A percentile compares a stretch with the other conserved stretches of the same genome.
Evolutionary conservation across 2,329 filamentous ascomycete species (phyloP).

Genomic region (Botrytis deweyae): DNA sequence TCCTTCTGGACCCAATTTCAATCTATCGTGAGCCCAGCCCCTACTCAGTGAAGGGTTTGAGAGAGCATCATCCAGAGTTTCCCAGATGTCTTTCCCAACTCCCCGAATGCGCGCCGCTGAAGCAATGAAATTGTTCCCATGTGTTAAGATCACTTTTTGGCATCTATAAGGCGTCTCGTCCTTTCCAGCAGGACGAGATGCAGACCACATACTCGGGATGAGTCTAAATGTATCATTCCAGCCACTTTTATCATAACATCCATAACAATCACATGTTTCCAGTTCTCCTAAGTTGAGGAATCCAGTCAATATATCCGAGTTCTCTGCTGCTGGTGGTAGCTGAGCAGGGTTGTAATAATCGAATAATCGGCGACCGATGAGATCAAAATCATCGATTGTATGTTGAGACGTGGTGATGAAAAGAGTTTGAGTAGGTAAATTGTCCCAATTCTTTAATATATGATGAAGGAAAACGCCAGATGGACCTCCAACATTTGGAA

Average conservation of each 20-base stretch:
- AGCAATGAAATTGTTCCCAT: slow-evolving; percentile 50
- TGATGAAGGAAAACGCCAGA: slow-evolving; percentile 49
- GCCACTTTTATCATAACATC: slow-evolving; percentile 44
- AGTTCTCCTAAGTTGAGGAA: slow-evolving; percentile 47
- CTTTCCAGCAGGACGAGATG: slow-evolving; percentile 35
- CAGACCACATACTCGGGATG: slow-evolving; percentile 41
- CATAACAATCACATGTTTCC: slow-evolving; percentile 42
- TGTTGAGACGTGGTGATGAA: slow-evolving; percentile 40
- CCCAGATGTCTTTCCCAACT: slow-evolving; percentile 31
- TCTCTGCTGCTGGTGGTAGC: slow-evolving; percentile 42
- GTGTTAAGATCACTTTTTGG: slow-evolving; percentile 43
- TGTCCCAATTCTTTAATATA: slow-evolving; percentile 45
- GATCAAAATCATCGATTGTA: slow-evolving; percentile 15
- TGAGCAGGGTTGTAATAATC: slow-evolving; percentile 36
- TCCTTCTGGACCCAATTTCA: slow-evolving; percentile 26
- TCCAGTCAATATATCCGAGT: slow-evolving; percentile 41
- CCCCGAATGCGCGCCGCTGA: slow-evolving; percentile 46
- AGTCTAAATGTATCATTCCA: slow-evolving; percentile 44
- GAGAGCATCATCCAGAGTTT: slow-evolving; percentile 34
- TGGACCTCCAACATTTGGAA: slow-evolving; percentile 46
- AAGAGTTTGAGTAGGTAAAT: slow-evolving; percentile 46
- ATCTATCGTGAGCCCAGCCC: slow-evolving; percentile 36
- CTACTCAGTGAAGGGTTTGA: slow-evolving; percentile 29
- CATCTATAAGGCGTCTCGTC: slow-evolving; percentile 28
- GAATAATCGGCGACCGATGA: slow-evolving; percentile 22